phyloP scores from a whole-genome alignment of 164 flowering plant species.

The Vitis cinerea region DNA sequence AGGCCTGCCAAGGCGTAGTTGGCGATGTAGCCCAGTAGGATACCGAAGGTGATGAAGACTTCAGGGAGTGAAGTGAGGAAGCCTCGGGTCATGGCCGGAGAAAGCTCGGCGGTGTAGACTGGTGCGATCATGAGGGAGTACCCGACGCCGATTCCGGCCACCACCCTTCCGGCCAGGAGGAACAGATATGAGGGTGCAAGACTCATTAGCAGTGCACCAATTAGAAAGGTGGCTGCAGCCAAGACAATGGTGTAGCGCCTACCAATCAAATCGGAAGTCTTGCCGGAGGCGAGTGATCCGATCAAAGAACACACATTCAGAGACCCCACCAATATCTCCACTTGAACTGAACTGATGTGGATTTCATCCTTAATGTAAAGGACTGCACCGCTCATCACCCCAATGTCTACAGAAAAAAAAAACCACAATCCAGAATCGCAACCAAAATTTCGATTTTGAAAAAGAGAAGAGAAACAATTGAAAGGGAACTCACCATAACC shows the following conservation, averaged over 20 bases:
- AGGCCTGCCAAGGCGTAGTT: conserved; percentile 57
- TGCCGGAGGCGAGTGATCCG: conserved; percentile 77
- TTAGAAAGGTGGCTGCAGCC: conserved; percentile 55
- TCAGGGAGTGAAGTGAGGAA: conserved; percentile 79
- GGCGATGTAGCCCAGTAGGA: conserved; percentile 62
- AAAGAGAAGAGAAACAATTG: neutral
- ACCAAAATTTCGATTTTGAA: neutral
- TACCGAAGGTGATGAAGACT: conserved; percentile 69
- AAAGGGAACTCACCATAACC: conserved; percentile 38
- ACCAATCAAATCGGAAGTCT: conserved; percentile 74
- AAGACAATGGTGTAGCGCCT: conserved; percentile 74
- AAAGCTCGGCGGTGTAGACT: conserved; percentile 72
- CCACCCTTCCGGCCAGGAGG: conserved; percentile 62
- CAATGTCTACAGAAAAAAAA: conserved; percentile 39
- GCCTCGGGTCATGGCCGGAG: conserved; percentile 72
- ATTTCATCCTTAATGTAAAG: conserved; percentile 58
- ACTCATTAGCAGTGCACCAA: conserved; percentile 80
- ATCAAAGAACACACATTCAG: conserved; percentile 64
- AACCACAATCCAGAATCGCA: neutral
- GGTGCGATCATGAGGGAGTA: conserved; percentile 85
- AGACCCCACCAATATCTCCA: conserved; percentile 62
- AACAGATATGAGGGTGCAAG: conserved; percentile 56
- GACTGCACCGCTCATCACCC: conserved; percentile 92
- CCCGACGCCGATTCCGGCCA: conserved; percentile 85
- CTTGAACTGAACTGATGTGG: conserved; percentile 45